Evolutionary conservation across 129 eudicot species (phyloP).

Genomic region (Flaveria ramosissima): DNA sequence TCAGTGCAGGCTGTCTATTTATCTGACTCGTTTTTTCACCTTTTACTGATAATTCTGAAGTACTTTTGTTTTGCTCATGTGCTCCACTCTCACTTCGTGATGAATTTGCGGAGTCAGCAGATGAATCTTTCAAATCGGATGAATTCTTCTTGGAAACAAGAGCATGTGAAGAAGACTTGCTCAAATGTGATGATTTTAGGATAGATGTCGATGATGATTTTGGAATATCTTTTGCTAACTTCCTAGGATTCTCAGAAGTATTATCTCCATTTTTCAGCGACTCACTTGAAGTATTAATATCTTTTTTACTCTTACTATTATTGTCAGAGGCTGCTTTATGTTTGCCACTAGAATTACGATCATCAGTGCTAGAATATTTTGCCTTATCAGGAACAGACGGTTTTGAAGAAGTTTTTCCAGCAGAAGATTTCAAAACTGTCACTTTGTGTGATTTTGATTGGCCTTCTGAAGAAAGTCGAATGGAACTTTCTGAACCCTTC

Average conservation of each 20-base stretch:
- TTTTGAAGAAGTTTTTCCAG: constrained; percentile 59
- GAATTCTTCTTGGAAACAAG: constrained; percentile 43
- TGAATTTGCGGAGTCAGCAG: constrained; percentile 33
- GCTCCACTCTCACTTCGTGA: constrained; percentile 45
- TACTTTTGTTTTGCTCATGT: constrained; percentile 44
- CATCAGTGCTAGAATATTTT: constrained; percentile 34
- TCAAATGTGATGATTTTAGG: constrained; percentile 53
- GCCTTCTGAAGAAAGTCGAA: constrained; percentile 39
- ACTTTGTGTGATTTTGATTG: constrained; percentile 49
- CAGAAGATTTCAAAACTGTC: constrained; percentile 40
- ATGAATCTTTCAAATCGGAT: constrained; percentile 60
- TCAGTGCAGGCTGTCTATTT: constrained; percentile 48
- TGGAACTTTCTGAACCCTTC: constrained; percentile 41
- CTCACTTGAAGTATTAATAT: constrained; percentile 28
- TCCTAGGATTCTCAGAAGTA: constrained; percentile 52
- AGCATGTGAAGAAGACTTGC: constrained; percentile 44
- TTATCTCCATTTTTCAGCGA: constrained; percentile 42
- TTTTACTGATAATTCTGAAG: constrained; percentile 46
- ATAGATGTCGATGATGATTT: constrained; percentile 47
- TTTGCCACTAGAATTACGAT: constrained; percentile 32
- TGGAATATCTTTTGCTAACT: constrained; percentile 49
- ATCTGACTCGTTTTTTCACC: constrained; percentile 51
- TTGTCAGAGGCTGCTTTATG: constrained; percentile 37
- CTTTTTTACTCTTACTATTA: constrained; percentile 44
- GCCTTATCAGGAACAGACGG: constrained; percentile 45